Evolutionary conservation across 805 yeast genomes (phyloP), one percentile per base, ranked within the genome.

Genomic region (Lachancea sp.): DNA sequence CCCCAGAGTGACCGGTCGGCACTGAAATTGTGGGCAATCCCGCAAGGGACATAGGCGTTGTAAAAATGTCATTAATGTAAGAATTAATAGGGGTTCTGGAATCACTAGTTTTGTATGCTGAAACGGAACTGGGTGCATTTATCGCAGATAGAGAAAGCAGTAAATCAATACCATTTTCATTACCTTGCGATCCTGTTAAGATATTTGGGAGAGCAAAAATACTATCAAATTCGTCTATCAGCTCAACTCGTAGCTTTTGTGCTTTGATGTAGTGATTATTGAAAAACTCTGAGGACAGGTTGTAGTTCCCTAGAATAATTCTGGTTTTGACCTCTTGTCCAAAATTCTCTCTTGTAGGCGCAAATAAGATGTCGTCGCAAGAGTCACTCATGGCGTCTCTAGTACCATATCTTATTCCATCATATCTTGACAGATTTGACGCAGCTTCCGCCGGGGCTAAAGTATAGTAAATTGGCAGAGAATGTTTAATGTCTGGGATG

Each of bases 371-470:
- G 45, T 67, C 58, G 18, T 65, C 60, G 3, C 52, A 56, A 16
- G 55, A 54, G 25, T 63, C 72, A 3, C 58, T 60, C 7, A 34
- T 28, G 1, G 49, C 45, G 1, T 72, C 67, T 28, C 83, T 67
- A 41, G 55, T 61, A 0, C 97, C 97, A 56, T 81, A 92, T 41
- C 97, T 69, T 16, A 89, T 67, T 2, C 98, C 98, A 61, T 92
- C 98, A 55, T 74, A 92, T 23, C 97, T 69, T 1, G 96, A 75
- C 36, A 92, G 69, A 56, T 92, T 92, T 0, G 97, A 90, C 1
- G 94, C 80, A 0, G 97, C 97, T 55, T 92, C 98, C 0, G 96
- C 83, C 0, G 96, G 83, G 2, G 92, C 89, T 26, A 94, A 51
- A 0, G 96, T 83, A 57, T 84, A 90, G 61, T 92, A 92, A 0